Percentiles rank a stretch among this genome's conserved stretches.
These are phyloP conservation scores for Inonotus hispidus DNA, from an alignment of 1,284 basidiomycete species.

Conservation along the genomic window DNA sequence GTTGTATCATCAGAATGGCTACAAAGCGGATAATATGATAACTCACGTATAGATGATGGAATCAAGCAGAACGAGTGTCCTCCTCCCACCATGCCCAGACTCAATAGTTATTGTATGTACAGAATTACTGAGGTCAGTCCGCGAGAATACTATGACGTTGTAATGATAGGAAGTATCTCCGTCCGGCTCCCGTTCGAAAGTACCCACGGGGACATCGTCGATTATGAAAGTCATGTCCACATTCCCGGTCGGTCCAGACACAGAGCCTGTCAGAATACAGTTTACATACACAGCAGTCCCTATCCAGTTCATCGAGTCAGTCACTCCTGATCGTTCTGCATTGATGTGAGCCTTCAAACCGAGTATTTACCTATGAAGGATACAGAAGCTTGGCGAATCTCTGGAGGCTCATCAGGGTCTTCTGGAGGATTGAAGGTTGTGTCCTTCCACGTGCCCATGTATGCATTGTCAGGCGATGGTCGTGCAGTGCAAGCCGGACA, in stretches of 20 bases:
- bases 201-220: neutral
- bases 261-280: slow-evolving; percentile 4
- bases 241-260: neutral
- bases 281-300: slow-evolving; percentile 14
- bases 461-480: slow-evolving; percentile 2
- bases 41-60: slow-evolving; percentile 12
- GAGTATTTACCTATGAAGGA: slow-evolving; percentile 9
- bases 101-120: slow-evolving; percentile 4
- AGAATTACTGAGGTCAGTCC: neutral
- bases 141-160: slow-evolving; percentile 4
- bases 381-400: neutral
- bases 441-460: slow-evolving; percentile 9
- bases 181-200: neutral
- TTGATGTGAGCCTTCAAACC: neutral
- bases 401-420: neutral
- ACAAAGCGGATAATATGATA: neutral
- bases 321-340: neutral
- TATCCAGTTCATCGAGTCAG: neutral
- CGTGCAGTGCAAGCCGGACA: slow-evolving; percentile 4
- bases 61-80: slow-evolving; percentile 5
- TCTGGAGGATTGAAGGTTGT: neutral
- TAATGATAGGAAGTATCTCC: neutral
- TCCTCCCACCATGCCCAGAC: neutral
- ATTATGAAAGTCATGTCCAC: slow-evolving; percentile 10
- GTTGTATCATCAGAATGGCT: neutral